Base-by-base conservation (phyloP, 176 grass and related monocot genomes). In the Triticum monococcum region DNA sequence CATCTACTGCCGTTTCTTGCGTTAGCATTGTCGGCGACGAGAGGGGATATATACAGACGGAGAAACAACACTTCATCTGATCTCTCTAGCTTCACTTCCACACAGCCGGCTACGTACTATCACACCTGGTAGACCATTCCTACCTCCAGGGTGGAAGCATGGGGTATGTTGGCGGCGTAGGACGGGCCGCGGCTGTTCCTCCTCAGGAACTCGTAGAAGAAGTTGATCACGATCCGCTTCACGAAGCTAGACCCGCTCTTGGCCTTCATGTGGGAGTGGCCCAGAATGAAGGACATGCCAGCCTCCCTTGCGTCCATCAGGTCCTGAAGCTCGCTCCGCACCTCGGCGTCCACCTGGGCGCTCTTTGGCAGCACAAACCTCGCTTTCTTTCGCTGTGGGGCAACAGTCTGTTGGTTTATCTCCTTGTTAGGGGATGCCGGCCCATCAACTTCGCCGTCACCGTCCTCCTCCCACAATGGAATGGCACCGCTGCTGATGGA, bases 111-210 rank as follows among this genome's bases (percentile, higher is more conserved):
- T 30, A 30, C 28, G 28, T 22, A 31, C 5, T 82, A 57, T 98
- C 92, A 98, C 16, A 99, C 92, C 66, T 96, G 92, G 87, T 96
- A 99, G 20, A 96, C 89, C 97, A 99, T 99, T 67, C 94, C 97
- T 7, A 99, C 97, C 87, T 99, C 97, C 85, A 99, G 72, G 22
- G 97, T 99, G 35, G 97, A 99, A 11, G 94, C 97, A 62, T 99
- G 90, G 4, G 92, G 97, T 79, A 99, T 99, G 81, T 81, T 94
- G 2, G 91, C 83, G 1, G 93, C 97, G 18, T 99, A 99, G 1
- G 82, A 45, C 1, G 94, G 92, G 3, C 97, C 92, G 0, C 94
- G 89, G 80, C 94, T 94, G 76, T 99, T 99, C 79, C 92, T 92
- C 85, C 94, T 87, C 92, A 99, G 79, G 84, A 96, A 94, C 82